Evolutionary conservation across 345 rosid genomes (phyloP), one percentile per base, ranked within the genome.

Genomic region (Carallia pectinifolia): DNA sequence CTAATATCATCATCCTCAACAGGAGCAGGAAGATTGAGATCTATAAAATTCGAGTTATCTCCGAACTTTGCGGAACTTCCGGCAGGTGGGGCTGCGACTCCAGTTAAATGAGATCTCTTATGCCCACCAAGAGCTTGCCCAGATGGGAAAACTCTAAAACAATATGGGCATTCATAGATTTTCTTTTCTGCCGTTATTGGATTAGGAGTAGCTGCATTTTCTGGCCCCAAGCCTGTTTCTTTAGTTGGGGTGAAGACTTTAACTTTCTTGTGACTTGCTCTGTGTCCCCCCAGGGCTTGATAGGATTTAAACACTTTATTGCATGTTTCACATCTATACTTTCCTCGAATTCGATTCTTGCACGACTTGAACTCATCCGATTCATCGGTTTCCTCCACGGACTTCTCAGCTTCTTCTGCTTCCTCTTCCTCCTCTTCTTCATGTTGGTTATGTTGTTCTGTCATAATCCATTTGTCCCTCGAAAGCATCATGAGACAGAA

Each of bases 121-220:
- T 95, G 99, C 19, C 99, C 99, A n/a, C 99, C 99, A n/a, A 95
- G 86, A 1, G 99, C 99, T 86, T 95, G 99, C 36, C 99, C 99
- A 0, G 99, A 92, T 4, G 89, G 63, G 62, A 95, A 95, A 29
- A 89, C 93, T 76, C 92, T 83, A 4, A 81, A 71, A 83, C 99
- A 95, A 65, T 84, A 89, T 1, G 97, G 96, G 65, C 99, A 95
- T 80, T 89, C 83, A 50, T 92, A 92, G 65, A 83, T 71, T 84
- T 87, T 92, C 75, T 81, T 82, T 44, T 62, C 79, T 13, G 53
- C 31, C 56, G 30, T 1, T 56, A 56, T 61, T 29, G 50, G 55
- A 29, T 31, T 54, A 18, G 71, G 61, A 34, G 80, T 74, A 61
- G 55, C 85, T 37, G 73, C 87, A 71, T 80, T 80, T 61, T 71